A percentile compares a stretch with the other conserved stretches of the same genome.
phyloP scores from a whole-genome alignment of 2,329 filamentous ascomycete genomes.

The Penicillium decumbens region DNA sequence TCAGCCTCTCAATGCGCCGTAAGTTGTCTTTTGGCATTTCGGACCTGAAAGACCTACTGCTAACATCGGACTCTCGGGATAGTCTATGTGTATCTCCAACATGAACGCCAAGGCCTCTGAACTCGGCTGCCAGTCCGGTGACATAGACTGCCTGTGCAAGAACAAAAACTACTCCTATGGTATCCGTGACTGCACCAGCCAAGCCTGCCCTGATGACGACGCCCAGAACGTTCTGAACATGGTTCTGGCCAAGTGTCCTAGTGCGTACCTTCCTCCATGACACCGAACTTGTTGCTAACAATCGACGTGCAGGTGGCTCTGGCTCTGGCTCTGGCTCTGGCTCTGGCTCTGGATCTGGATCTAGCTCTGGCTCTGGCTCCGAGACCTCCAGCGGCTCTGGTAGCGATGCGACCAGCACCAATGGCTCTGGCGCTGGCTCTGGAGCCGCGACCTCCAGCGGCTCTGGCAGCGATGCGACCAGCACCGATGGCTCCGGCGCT shows the following conservation, averaged over 20 bases:
- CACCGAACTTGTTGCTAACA: conserved; percentile 8
- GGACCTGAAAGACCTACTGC: not conserved
- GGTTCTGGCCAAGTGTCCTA: conserved; percentile 36
- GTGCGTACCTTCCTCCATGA: conserved; percentile 12
- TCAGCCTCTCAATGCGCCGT: conserved; percentile 32
- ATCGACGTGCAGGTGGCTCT: conserved; percentile 6
- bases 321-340: conserved; percentile 5
- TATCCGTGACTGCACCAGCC: conserved; percentile 44
- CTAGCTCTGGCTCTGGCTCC: conserved; percentile 8
- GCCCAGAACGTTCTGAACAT: conserved; percentile 29
- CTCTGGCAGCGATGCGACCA: conserved; percentile 12
- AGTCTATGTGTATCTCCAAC: conserved; percentile 45
- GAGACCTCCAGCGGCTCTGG: conserved; percentile 30
- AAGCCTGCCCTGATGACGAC: conserved; percentile 43
- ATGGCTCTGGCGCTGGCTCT: conserved; percentile 1
- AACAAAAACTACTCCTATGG: conserved; percentile 42
- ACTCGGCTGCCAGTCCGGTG: conserved; percentile 38
- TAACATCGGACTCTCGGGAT: conserved; percentile 14
- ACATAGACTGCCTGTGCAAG: conserved; percentile 41
- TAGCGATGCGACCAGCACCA: conserved; percentile 3
- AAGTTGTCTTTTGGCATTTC: conserved; percentile 7
- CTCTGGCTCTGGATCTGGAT: conserved; percentile 3
- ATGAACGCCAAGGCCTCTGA: conserved; percentile 40
- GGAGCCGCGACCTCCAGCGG: conserved; percentile 10
- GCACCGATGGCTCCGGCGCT: conserved; percentile 5